Conservation (phyloP, 805 yeast genomes). For the Nakazawaea ambrosiae region DNA sequence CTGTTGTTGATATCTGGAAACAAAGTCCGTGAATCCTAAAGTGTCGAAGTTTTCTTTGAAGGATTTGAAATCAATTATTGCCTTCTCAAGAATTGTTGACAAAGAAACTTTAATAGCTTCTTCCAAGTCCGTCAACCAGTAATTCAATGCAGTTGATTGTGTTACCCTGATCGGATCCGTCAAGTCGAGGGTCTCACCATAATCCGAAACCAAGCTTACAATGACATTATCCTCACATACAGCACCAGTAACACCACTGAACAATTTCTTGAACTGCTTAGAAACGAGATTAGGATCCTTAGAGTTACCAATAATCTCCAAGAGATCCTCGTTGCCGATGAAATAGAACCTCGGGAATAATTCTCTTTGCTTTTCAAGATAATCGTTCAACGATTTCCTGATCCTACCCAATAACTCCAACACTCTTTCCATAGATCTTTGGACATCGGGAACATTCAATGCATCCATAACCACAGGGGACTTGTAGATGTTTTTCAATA, state of each 20-base stretch:
- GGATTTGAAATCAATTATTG: slow-evolving; percentile 21
- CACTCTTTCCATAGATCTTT: slow-evolving; percentile 37
- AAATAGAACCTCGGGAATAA: slow-evolving; percentile 78
- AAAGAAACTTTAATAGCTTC: slow-evolving; percentile 42
- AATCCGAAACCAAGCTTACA: slow-evolving; percentile 48
- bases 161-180: slow-evolving; percentile 34
- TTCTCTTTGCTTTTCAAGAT: slow-evolving; percentile 72
- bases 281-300: slow-evolving; percentile 39
- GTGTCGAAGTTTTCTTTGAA: slow-evolving; percentile 12
- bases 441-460: slow-evolving; percentile 41
- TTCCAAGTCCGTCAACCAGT: slow-evolving; percentile 62
- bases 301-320: slow-evolving; percentile 72
- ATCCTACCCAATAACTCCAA: slow-evolving; percentile 52
- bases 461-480: slow-evolving; percentile 50
- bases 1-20: slow-evolving; percentile 47
- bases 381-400: slow-evolving; percentile 64
- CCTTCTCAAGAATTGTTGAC: slow-evolving; percentile 23
- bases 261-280: slow-evolving; percentile 63
- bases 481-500: slow-evolving; percentile 43
- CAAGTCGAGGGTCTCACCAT: slow-evolving; percentile 53
- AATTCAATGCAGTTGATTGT: slow-evolving; percentile 38
- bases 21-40: slow-evolving; percentile 23
- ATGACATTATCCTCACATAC: slow-evolving; percentile 21
- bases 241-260: slow-evolving; percentile 51
- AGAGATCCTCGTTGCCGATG: slow-evolving; percentile 82